Percentiles rank a stretch among this genome's conserved stretches.
phyloP scores from a whole-genome alignment of 225 moss, liverwort and hornwort genomes.

The Physcomitrellopsis africana region DNA sequence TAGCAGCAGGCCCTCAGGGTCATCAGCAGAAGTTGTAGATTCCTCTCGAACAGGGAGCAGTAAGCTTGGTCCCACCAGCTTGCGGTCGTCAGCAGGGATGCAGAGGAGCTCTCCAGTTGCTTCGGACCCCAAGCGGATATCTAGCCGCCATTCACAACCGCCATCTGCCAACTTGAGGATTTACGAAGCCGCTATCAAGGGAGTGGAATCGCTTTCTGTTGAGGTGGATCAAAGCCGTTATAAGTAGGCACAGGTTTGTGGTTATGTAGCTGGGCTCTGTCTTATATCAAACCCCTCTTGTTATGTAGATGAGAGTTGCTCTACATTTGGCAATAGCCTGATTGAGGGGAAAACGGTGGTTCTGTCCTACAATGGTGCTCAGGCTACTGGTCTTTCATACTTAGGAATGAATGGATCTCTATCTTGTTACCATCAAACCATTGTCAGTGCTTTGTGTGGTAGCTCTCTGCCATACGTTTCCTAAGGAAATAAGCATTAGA shows the following conservation, averaged over 20 bases:
- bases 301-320: conserved; percentile 43
- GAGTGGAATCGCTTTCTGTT: conserved; percentile 58
- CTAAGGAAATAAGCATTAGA: conserved; percentile 37
- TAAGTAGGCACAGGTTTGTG: conserved; percentile 63
- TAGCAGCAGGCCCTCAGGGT: conserved; percentile 62
- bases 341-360: conserved; percentile 30
- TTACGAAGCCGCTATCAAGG: conserved; percentile 64
- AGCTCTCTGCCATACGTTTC: conserved; percentile 25
- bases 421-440: conserved; percentile 29
- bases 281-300: conserved; percentile 28
- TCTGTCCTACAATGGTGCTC: conserved; percentile 24
- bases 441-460: conserved; percentile 33
- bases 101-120: conserved; percentile 81
- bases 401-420: conserved; percentile 26
- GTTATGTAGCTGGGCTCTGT: conserved; percentile 42
- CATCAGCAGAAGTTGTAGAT: conserved; percentile 64
- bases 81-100: conserved; percentile 74
- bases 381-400: conserved; percentile 33
- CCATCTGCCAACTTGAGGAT: conserved; percentile 42
- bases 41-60: conserved; percentile 62
- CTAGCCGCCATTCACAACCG: conserved; percentile 59
- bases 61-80: conserved; percentile 86
- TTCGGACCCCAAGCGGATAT: conserved; percentile 90
- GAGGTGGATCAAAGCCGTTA: conserved; percentile 59
- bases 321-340: conserved; percentile 31